phyloP scores from a whole-genome alignment of 805 yeast species.

The Allodekkera sacchari region DNA sequence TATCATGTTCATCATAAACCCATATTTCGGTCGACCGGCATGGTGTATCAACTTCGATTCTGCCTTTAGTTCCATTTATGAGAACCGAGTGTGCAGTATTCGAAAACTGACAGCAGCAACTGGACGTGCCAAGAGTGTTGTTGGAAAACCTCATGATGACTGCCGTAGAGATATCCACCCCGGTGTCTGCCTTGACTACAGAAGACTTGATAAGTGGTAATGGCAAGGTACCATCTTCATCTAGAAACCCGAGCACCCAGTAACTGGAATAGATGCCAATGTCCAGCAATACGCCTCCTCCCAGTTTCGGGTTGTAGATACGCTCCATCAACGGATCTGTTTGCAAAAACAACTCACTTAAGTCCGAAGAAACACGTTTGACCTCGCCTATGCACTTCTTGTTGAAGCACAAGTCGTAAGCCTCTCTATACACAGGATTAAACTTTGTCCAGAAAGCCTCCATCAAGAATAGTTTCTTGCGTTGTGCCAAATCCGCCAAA shows the following conservation, averaged over 20 bases:
- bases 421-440: slow-evolving; percentile 35
- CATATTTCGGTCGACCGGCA: slow-evolving; percentile 18
- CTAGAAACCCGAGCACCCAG: slow-evolving; percentile 32
- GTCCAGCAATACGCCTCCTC: slow-evolving; percentile 51
- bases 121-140: slow-evolving; percentile 32
- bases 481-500: slow-evolving; percentile 34
- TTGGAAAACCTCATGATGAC: slow-evolving; percentile 28
- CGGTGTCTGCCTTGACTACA: slow-evolving; percentile 26
- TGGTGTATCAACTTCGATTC: slow-evolving; percentile 9
- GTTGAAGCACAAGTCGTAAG: slow-evolving; percentile 26
- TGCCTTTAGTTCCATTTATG: slow-evolving; percentile 15
- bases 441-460: slow-evolving; percentile 54
- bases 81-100: slow-evolving; percentile 3
- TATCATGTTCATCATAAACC: slow-evolving; percentile 23
- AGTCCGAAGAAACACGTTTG: slow-evolving; percentile 35
- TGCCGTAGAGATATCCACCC: slow-evolving; percentile 33
- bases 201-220: slow-evolving; percentile 23
- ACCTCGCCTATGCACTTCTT: slow-evolving; percentile 35
- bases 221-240: slow-evolving; percentile 20
- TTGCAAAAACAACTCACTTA: slow-evolving; percentile 12
- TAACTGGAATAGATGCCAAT: slow-evolving; percentile 46
- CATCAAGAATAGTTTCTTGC: slow-evolving; percentile 39
- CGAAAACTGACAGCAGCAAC: slow-evolving; percentile 15
- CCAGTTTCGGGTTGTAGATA: slow-evolving; percentile 34
- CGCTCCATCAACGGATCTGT: slow-evolving; percentile 16